Evolutionary conservation across 176 grass and related monocot genomes (phyloP), one percentile per base, ranked within the genome.

Genomic region (Oropetium thomaeum): DNA sequence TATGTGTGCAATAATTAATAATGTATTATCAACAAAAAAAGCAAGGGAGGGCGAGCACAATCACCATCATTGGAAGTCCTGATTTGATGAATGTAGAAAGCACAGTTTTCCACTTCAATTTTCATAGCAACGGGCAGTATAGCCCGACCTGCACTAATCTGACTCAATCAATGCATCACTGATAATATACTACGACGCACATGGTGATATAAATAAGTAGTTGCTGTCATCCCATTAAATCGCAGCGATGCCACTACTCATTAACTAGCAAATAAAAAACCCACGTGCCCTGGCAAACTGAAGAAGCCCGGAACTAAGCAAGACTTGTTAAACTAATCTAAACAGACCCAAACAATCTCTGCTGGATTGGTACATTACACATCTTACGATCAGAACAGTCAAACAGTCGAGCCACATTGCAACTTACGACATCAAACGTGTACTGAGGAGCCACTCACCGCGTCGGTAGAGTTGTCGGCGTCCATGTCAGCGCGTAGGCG

Each of bases 401-500:
- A 59, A 38, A 58, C 31, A 47, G 23, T 25, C 5, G 23, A 17
- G 23, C 58, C 47, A 65, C 66, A 51, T 31, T 25, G 51, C 40
- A 29, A 47, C 49, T 11, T 30, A 26, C 19, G 42, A 30, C 44
- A 71, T 34, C 53, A 30, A 51, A 57, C 0, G 51, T 58, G 74
- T 0, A 43, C 16, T 14, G 20, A 55, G 43, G 67, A 67, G 51
- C 2, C 31, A 90, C 90, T 85, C 51, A 98, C 96, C 85, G 84
- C 89, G 78, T 92, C 96, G 78, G 84, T 89, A 63, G 96, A 92
- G 71, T 90, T 88, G 73, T 98, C 96, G 47, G 91, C 75, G 63
- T 98, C 89, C 96, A 98, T 98, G 34, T 94, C 91, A 26, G 79
- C 55, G 63, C 87, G 91, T 79, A 98, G 80, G 59, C 88, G 83